Conservation (phyloP, 2,329 filamentous ascomycete species). For the Xylariales sp. region DNA sequence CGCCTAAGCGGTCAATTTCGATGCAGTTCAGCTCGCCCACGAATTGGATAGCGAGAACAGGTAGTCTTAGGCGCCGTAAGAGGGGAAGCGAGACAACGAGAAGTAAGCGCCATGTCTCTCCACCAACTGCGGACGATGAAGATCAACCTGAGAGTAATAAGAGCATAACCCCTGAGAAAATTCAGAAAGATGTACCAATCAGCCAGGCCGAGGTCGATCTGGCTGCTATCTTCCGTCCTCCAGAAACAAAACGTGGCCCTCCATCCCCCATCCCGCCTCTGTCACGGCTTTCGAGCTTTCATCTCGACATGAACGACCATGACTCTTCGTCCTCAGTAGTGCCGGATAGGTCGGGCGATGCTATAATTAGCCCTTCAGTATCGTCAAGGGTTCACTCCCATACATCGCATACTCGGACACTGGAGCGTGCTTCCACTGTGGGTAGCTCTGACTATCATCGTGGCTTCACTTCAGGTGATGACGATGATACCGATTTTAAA, state of each 20-base stretch:
- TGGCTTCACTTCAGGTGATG: conserved; percentile 74
- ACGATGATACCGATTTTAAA: conserved; percentile 70
- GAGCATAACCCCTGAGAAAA: conserved; percentile 46
- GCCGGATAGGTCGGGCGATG: conserved; percentile 48
- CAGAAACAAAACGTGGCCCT: conserved; percentile 57
- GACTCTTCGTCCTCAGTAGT: conserved; percentile 58
- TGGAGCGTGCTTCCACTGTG: conserved; percentile 73
- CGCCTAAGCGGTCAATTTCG: conserved; percentile 65
- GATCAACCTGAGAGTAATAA: conserved; percentile 40
- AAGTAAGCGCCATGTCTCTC: conserved; percentile 65
- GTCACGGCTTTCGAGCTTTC: conserved; percentile 65
- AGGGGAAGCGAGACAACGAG: conserved; percentile 57
- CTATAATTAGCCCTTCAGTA: conserved; percentile 32
- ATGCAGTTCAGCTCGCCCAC: conserved; percentile 69
- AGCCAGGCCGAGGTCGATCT: conserved; percentile 49
- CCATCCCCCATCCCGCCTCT: conserved; percentile 69
- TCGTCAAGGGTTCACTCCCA: conserved; percentile 46
- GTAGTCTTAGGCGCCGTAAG: conserved; percentile 68
- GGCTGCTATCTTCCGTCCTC: conserved; percentile 47
- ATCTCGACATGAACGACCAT: conserved; percentile 63
- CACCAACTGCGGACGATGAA: conserved; percentile 54
- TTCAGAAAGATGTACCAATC: conserved; percentile 43
- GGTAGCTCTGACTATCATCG: conserved; percentile 78
- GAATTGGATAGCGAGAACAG: conserved; percentile 66
- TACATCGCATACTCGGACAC: conserved; percentile 47